Percentiles rank a stretch among this genome's conserved stretches.
These are phyloP conservation scores for Stagonosporopsis tanaceti DNA, from an alignment of 2,329 filamentous ascomycete species.

Conservation along the genomic window DNA sequence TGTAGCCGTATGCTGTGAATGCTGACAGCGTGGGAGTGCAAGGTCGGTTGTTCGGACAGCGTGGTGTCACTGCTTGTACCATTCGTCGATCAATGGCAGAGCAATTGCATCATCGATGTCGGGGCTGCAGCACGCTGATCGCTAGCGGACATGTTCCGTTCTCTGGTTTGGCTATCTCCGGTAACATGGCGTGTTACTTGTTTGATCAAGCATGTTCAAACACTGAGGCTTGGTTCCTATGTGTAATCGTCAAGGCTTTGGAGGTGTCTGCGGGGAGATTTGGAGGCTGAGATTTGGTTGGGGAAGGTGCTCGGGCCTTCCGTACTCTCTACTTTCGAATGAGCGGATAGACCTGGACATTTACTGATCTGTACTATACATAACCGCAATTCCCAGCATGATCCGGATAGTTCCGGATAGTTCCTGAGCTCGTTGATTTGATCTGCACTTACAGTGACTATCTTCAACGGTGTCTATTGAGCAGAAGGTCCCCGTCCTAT, in stretches of 20 bases:
- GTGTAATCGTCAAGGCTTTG: not conserved
- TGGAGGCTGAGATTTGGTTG: not conserved
- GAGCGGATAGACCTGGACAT: too few species aligned
- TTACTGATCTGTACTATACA: too few species aligned
- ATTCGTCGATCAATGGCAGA: slow-evolving; percentile 8
- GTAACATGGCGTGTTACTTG: too few species aligned
- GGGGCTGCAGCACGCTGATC: slow-evolving; percentile 1
- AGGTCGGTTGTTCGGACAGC: not conserved
- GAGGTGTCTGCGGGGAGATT: not conserved
- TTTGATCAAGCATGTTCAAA: not conserved
- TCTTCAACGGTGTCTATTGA: too few species aligned
- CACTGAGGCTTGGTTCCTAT: not conserved
- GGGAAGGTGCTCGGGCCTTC: too few species aligned
- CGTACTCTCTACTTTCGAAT: too few species aligned
- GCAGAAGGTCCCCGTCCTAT: too few species aligned
- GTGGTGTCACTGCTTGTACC: not conserved
- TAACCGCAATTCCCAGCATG: too few species aligned
- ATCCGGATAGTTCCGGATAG: too few species aligned
- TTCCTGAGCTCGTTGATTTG: too few species aligned
- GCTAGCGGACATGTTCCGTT: slow-evolving; percentile 1
- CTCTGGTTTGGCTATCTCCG: not conserved
- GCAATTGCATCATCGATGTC: slow-evolving; percentile 20
- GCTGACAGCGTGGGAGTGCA: not conserved
- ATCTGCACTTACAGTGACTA: too few species aligned
- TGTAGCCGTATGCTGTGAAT: not conserved